Evolutionary conservation across 73 alveolate species (phyloP), one percentile per base, ranked within the genome.

Genomic region (Paramecium pentaurelia): DNA sequence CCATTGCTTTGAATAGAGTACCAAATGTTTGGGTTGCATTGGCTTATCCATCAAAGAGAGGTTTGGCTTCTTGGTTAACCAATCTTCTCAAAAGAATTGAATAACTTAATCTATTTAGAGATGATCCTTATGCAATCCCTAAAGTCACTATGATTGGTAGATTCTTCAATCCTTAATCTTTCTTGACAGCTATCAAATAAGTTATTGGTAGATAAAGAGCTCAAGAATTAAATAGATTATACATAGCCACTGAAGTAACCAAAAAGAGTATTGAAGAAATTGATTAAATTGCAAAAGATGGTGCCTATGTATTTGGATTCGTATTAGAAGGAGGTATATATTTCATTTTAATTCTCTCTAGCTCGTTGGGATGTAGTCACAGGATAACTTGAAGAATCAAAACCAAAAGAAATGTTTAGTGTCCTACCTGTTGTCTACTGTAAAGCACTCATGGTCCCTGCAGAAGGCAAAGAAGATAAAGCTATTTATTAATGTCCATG

Each of bases 111-210:
- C 92, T 94, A 64, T 98, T 97, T 95, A 97, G 97, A 95, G 99
- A 97, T 37, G 99, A 98, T 93, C 99, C 99, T 83, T 92, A 96
- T 60, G 95, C 85, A n/a, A 94, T 95, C 70, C 99, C 99, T n/a
- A 98, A 94, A 93, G 99, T 97, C 64, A 97, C 97, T 68, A 97
- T 96, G 96, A 93, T 98, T 75, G 95, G 98, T 93, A 96, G 99
- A 95, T 97, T 99, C 94, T 98, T 98, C 96, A 99, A 99, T 95
- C 99, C 99, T 1, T 97, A 98, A 93, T 98, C 99, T 73, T 99
- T 98, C 98, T 96, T 99, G 93, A 99, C 99, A 27, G 99, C 99
- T 47, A 98, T 99, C 92, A 97, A 98, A 93, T 99, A 99, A 96
- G 96, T 97, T 80, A 96, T 96, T 64, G 99, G 99, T 84, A 96